A percentile compares a stretch with the other conserved stretches of the same genome.
Evolutionary conservation across 2,329 filamentous ascomycete genomes (phyloP).

Genomic region (Claviceps sp.): DNA sequence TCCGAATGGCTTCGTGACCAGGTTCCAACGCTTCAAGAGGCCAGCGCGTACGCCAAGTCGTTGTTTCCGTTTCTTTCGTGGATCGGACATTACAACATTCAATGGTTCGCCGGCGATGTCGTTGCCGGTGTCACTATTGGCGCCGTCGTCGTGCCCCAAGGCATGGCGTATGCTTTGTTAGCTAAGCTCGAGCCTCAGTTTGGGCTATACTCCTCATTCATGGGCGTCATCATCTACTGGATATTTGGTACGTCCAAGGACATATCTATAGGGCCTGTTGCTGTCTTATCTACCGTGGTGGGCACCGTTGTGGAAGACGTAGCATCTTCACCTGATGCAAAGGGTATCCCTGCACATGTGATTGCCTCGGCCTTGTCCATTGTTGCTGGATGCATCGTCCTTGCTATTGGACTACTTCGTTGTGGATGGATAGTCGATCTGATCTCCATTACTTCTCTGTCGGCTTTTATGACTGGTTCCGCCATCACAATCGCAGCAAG

Average conservation of each 20-base stretch:
- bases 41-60: slow-evolving; percentile 48
- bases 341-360: slow-evolving; percentile 45
- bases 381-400: slow-evolving; percentile 63
- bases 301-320: slow-evolving; percentile 67
- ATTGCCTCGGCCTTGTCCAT: slow-evolving; percentile 71
- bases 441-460: slow-evolving; percentile 80
- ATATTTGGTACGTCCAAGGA: slow-evolving; percentile 97
- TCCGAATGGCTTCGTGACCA: slow-evolving; percentile 57
- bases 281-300: slow-evolving; percentile 84
- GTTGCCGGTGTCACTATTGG: slow-evolving; percentile 57
- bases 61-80: slow-evolving; percentile 85
- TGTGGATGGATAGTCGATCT: slow-evolving; percentile 86
- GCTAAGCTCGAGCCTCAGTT: slow-evolving; percentile 71
- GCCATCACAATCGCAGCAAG: slow-evolving; percentile 78
- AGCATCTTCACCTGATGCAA: slow-evolving; percentile 29
- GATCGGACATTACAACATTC: slow-evolving; percentile 76
- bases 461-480: slow-evolving; percentile 94
- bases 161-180: slow-evolving; percentile 86
- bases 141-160: slow-evolving; percentile 77
- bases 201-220: slow-evolving; percentile 79
- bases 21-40: slow-evolving; percentile 42
- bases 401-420: slow-evolving; percentile 64
- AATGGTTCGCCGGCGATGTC: slow-evolving; percentile 82
- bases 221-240: slow-evolving; percentile 92
- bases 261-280: slow-evolving; percentile 93